Conservation (phyloP, 495 filamentous ascomycete genomes). For the Aspergillus bertholletiae region DNA sequence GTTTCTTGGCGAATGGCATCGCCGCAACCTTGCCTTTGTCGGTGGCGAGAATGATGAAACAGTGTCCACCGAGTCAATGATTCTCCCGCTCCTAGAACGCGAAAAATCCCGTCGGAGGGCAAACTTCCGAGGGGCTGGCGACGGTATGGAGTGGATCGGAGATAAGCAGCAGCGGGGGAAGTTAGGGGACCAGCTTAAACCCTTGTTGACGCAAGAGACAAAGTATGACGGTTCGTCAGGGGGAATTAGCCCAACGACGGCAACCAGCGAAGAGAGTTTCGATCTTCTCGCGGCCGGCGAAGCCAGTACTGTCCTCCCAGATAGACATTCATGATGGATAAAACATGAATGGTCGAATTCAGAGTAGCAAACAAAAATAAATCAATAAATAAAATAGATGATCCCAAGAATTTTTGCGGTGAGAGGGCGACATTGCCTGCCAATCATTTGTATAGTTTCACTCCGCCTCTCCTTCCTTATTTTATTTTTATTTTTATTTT, state of each 20-base stretch:
- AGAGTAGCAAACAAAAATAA: conserved; percentile 15
- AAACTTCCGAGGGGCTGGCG: conserved; percentile 33
- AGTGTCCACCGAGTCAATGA: conserved; percentile 2
- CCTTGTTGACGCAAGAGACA: conserved; percentile 16
- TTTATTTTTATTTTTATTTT: conserved; percentile 8
- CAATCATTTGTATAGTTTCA: background rate
- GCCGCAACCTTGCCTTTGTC: conserved; percentile 58
- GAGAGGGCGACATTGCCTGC: conserved; percentile 10
- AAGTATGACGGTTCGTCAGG: conserved; percentile 15
- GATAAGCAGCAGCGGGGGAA: conserved; percentile 30
- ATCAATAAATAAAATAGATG: background rate
- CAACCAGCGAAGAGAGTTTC: conserved; percentile 61
- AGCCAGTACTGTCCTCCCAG: conserved; percentile 41
- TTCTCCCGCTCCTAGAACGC: conserved; percentile 44
- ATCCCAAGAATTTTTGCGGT: background rate
- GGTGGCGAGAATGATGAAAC: conserved; percentile 13
- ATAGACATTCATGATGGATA: conserved; percentile 12
- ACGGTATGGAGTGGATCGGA: conserved; percentile 56
- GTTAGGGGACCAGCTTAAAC: conserved; percentile 14
- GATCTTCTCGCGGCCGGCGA: conserved; percentile 50
- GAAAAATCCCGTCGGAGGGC: conserved; percentile 30
- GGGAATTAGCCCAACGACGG: conserved; percentile 27
- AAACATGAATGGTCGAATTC: background rate
- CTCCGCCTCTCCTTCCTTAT: conserved; percentile 5
- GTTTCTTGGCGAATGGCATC: conserved; percentile 91